These are phyloP conservation scores for Endoconidiophora polonica DNA, from an alignment of 2,329 filamentous ascomycete genomes.

Conservation along the genomic window DNA sequence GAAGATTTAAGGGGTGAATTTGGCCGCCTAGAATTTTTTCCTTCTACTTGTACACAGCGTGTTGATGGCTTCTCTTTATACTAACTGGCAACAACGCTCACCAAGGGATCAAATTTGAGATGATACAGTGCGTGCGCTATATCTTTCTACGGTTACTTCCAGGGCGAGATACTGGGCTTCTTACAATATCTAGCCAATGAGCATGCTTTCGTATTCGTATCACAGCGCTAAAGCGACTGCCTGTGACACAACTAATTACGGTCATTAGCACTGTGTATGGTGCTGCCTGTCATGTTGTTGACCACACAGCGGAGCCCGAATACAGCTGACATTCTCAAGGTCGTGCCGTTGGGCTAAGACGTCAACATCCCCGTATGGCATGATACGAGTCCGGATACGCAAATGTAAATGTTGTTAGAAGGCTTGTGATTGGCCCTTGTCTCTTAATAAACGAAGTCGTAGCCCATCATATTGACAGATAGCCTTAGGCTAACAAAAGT, in stretches of 20 bases:
- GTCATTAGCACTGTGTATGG: conserved; percentile 4
- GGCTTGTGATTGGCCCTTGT: too few species aligned
- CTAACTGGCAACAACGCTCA: not conserved
- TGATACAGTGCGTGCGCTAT: not conserved
- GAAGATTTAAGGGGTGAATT: not conserved
- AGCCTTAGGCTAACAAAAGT: too few species aligned
- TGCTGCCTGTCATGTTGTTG: not conserved
- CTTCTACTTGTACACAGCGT: not conserved
- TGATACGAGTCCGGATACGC: too few species aligned
- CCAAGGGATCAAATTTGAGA: not conserved
- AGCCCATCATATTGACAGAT: too few species aligned
- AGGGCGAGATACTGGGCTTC: not conserved
- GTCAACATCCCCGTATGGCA: not conserved
- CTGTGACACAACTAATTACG: too few species aligned
- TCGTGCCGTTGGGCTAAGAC: not conserved
- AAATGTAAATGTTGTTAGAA: too few species aligned
- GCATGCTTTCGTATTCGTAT: conserved; percentile 13
- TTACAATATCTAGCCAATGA: conserved; percentile 1
- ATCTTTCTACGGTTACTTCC: not conserved
- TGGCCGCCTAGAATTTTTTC: conserved; percentile 5
- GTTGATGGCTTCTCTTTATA: conserved; percentile 3
- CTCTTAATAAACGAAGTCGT: too few species aligned
- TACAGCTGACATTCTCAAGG: conserved; percentile 10
- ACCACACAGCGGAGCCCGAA: conserved; percentile 11
- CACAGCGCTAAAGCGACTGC: conserved; percentile 1